phyloP scores from a whole-genome alignment of 1,139 yeast genomes.

The Saccharomyces pastorianus region DNA sequence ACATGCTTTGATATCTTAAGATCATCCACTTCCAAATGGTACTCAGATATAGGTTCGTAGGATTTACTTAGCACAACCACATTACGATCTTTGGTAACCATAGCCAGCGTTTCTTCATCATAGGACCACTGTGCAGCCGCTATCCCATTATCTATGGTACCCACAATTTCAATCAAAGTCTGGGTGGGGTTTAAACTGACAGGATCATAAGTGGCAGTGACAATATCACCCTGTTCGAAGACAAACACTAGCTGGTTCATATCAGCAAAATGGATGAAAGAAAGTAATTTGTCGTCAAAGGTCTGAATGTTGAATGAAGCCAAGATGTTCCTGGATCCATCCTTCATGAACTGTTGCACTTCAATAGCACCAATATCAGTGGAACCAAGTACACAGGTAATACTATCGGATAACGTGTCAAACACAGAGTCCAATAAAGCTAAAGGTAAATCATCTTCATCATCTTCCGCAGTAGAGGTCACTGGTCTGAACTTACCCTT shows the following conservation, averaged over 20 bases:
- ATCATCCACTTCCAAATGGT: conserved; percentile 51
- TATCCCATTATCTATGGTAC: conserved; percentile 73
- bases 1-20: conserved; percentile 73
- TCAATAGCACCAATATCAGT: conserved; percentile 50
- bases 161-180: conserved; percentile 65
- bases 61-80: conserved; percentile 62
- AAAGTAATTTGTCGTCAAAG: conserved; percentile 34
- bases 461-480: conserved; percentile 45
- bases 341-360: conserved; percentile 52
- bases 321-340: conserved; percentile 45
- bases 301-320: conserved; percentile 48
- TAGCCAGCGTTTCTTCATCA: conserved; percentile 76
- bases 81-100: conserved; percentile 55
- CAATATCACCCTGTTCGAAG: conserved; percentile 58
- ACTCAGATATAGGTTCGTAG: conserved; percentile 75
- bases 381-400: conserved; percentile 60
- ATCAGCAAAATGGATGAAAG: conserved; percentile 62
- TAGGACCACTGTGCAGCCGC: conserved; percentile 79
- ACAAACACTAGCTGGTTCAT: conserved; percentile 52
- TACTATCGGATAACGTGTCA: conserved; percentile 66
- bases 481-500: conserved; percentile 45
- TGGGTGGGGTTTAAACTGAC: conserved; percentile 40
- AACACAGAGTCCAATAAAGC: conserved; percentile 45
- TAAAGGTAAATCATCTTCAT: conserved; percentile 31
- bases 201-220: conserved; percentile 53